Evolutionary conservation across 164 flowering plant species (phyloP).

Genomic region (Annona squamosa): DNA sequence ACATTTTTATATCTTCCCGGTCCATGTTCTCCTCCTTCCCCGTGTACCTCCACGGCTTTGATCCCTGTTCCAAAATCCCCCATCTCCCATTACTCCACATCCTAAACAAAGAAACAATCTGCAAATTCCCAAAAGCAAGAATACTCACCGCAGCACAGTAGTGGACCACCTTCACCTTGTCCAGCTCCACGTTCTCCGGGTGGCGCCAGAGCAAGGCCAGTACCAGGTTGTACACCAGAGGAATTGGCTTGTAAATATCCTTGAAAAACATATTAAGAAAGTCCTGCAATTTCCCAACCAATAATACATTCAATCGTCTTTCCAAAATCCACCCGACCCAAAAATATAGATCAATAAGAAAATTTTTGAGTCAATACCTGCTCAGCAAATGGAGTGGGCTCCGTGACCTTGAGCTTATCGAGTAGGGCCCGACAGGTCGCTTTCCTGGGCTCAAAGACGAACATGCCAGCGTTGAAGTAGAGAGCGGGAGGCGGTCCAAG

Average conservation of each 20-base stretch:
- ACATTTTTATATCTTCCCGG: constrained; percentile 61
- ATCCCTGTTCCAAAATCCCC: constrained; percentile 31
- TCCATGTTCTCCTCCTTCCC: constrained; percentile 81
- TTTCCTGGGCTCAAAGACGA: constrained; percentile 49
- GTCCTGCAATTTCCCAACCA: constrained; percentile 36
- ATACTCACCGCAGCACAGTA: constrained; percentile 51
- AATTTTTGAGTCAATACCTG: constrained; percentile 35
- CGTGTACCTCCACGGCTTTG: constrained; percentile 84
- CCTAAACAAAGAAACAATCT: no score
- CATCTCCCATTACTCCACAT: background rate
- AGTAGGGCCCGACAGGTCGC: constrained; percentile 45
- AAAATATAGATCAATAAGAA: no score
- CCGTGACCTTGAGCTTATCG: constrained; percentile 28
- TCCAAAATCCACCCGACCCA: background rate
- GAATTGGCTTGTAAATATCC: constrained; percentile 49
- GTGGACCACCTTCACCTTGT: constrained; percentile 49
- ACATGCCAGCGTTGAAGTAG: constrained; percentile 81
- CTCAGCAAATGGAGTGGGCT: constrained; percentile 64
- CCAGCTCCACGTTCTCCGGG: constrained; percentile 40
- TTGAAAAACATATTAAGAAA: constrained; percentile 55
- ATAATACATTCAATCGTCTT: background rate
- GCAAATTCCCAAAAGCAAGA: background rate
- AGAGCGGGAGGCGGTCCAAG: constrained; percentile 43
- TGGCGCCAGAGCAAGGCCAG: constrained; percentile 60
- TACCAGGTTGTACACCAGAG: constrained; percentile 41